Conservation (phyloP, 2,329 filamentous ascomycete species). For the Penicillium decumbens region DNA sequence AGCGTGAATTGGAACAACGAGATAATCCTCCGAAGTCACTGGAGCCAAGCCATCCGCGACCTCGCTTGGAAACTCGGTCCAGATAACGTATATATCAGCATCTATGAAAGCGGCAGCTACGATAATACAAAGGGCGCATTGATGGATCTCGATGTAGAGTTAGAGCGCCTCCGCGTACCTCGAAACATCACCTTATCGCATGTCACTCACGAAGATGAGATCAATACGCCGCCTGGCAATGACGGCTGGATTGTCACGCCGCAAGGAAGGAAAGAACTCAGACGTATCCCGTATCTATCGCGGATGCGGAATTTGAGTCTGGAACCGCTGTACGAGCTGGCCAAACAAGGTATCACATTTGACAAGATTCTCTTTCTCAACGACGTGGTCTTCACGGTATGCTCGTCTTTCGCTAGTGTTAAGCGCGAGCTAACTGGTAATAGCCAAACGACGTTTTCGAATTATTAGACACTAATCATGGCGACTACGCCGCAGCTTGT, state of each 20-base stretch:
- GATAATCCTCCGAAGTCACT: conserved; percentile 55
- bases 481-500: conserved; percentile 63
- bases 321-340: conserved; percentile 52
- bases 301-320: conserved; percentile 61
- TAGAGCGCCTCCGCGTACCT: conserved; percentile 52
- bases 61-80: conserved; percentile 56
- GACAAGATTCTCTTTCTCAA: conserved; percentile 58
- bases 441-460: conserved; percentile 51
- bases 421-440: neutral
- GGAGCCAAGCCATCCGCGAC: conserved; percentile 58
- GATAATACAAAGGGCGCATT: conserved; percentile 64
- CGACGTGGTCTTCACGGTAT: conserved; percentile 44
- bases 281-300: conserved; percentile 66
- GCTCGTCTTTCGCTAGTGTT: conserved; percentile 1
- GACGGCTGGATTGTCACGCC: conserved; percentile 63
- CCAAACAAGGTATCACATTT: conserved; percentile 50
- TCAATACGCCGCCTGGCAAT: conserved; percentile 41
- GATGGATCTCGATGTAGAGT: conserved; percentile 51
- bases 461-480: conserved; percentile 55
- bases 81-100: conserved; percentile 63
- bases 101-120: conserved; percentile 65
- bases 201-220: conserved; percentile 56
- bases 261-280: conserved; percentile 50
- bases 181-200: conserved; percentile 56
- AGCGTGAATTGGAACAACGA: conserved; percentile 67